Evolutionary conservation across 2,329 filamentous ascomycete genomes (phyloP).

Genomic region (Talaromyces islandicus): DNA sequence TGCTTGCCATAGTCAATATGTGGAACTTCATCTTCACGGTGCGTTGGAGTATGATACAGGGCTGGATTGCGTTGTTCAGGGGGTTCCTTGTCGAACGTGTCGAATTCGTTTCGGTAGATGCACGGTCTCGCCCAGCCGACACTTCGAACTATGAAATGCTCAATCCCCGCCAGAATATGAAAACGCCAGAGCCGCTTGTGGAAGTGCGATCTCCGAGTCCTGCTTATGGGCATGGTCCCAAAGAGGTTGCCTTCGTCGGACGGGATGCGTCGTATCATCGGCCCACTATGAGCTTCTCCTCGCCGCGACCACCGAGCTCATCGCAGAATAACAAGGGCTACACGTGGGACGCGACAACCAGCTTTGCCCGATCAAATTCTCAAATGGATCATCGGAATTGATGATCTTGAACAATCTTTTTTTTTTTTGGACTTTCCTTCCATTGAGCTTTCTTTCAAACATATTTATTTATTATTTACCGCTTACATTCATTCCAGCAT

Average conservation of each 20-base stretch:
- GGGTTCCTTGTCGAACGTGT: conserved; percentile 46
- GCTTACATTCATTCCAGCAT: conserved; percentile 8
- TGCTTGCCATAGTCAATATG: conserved; percentile 79
- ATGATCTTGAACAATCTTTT: not conserved
- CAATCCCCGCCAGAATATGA: conserved; percentile 17
- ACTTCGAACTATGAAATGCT: conserved; percentile 78
- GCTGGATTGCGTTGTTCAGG: conserved; percentile 66
- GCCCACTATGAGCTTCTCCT: conserved; percentile 10
- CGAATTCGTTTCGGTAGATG: conserved; percentile 88
- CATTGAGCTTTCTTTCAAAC: not conserved
- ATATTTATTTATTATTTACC: conserved; percentile 3
- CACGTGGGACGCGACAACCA: conserved; percentile 8
- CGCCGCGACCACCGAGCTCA: conserved; percentile 6
- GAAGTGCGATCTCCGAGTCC: conserved; percentile 17
- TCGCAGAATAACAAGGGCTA: conserved; percentile 1
- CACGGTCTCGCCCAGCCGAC: conserved; percentile 57
- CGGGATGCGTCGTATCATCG: conserved; percentile 3
- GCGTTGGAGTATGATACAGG: conserved; percentile 75
- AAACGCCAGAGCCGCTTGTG: conserved; percentile 27
- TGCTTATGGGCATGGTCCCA: not conserved
- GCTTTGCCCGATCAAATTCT: conserved; percentile 11
- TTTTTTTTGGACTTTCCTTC: not conserved
- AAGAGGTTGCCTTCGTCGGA: not conserved
- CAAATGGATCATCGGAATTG: conserved; percentile 8
- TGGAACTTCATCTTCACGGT: conserved; percentile 79